A percentile compares a stretch with the other conserved stretches of the same genome.
Evolutionary conservation across 2,329 filamentous ascomycete species (phyloP).

Genomic region (Beauveria asiatica): DNA sequence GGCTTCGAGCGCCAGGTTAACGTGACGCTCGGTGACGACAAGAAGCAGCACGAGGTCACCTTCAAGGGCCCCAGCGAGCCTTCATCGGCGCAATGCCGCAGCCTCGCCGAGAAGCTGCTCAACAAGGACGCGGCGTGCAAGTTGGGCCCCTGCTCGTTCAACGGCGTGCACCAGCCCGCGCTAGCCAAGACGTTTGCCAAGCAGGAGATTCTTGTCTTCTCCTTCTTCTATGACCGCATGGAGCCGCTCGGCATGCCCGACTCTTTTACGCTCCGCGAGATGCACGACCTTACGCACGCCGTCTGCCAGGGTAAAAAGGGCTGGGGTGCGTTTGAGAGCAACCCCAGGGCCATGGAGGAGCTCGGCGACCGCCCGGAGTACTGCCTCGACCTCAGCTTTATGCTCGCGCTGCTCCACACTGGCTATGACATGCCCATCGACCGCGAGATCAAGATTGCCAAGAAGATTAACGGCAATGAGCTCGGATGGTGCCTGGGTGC

Average conservation of each 20-base stretch:
- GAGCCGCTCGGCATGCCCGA: conserved; percentile 96
- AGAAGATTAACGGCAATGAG: conserved; percentile 97
- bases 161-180: conserved; percentile 89
- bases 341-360: conserved; percentile 73
- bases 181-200: conserved; percentile 83
- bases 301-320: conserved; percentile 71
- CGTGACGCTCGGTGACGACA: conserved; percentile 56
- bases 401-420: conserved; percentile 84
- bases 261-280: conserved; percentile 83
- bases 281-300: conserved; percentile 73
- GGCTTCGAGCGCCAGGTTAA: conserved; percentile 68
- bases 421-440: conserved; percentile 98
- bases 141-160: conserved; percentile 93
- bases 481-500: conserved; percentile 96
- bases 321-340: conserved; percentile 73
- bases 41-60: conserved; percentile 59
- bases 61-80: conserved; percentile 77
- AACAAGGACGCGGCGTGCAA: conserved; percentile 77
- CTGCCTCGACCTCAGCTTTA: conserved; percentile 94
- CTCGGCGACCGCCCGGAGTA: conserved; percentile 76
- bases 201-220: conserved; percentile 94
- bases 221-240: conserved; percentile 95
- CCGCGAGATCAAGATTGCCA: conserved; percentile 92
- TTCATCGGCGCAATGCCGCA: conserved; percentile 79
- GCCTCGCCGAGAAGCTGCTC: conserved; percentile 81